Conservation (phyloP, 805 yeast genomes). For the Candida xiaguanensis region DNA sequence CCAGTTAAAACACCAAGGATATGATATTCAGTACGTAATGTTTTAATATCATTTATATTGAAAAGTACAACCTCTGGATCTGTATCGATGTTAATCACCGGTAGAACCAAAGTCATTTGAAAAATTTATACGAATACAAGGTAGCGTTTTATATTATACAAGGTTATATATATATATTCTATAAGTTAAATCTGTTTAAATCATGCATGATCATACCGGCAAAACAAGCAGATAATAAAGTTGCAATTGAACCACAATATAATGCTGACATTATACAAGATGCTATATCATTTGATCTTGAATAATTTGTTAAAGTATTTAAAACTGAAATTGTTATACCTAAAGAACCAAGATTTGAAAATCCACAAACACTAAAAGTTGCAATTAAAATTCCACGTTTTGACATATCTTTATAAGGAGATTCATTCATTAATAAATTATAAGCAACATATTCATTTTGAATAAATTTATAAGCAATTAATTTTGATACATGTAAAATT, state of each 20-base stretch:
- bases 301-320: conserved; percentile 50
- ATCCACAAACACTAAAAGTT: conserved; percentile 61
- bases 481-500: conserved; percentile 46
- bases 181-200: conserved; percentile 21
- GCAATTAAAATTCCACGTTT: conserved; percentile 53
- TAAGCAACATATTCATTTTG: conserved; percentile 63
- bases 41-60: conserved; percentile 48
- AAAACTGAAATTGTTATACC: conserved; percentile 62
- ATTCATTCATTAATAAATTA: conserved; percentile 34
- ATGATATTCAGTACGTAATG: conserved; percentile 52
- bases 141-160: too few relatives aligned
- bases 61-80: conserved; percentile 51
- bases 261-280: conserved; percentile 45
- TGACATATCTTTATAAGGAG: conserved; percentile 45
- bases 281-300: conserved; percentile 46
- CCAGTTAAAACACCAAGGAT: conserved; percentile 79
- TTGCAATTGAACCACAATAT: conserved; percentile 50
- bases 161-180: too few relatives aligned
- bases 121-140: too few relatives aligned
- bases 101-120: conserved; percentile 7
- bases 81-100: conserved; percentile 6
- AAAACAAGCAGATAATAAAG: conserved; percentile 53
- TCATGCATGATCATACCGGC: conserved; percentile 64
- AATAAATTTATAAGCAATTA: conserved; percentile 54
- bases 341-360: conserved; percentile 58